Evolutionary conservation across 495 filamentous ascomycete species (phyloP).

Genomic region (Lasiosphaeria hispida): DNA sequence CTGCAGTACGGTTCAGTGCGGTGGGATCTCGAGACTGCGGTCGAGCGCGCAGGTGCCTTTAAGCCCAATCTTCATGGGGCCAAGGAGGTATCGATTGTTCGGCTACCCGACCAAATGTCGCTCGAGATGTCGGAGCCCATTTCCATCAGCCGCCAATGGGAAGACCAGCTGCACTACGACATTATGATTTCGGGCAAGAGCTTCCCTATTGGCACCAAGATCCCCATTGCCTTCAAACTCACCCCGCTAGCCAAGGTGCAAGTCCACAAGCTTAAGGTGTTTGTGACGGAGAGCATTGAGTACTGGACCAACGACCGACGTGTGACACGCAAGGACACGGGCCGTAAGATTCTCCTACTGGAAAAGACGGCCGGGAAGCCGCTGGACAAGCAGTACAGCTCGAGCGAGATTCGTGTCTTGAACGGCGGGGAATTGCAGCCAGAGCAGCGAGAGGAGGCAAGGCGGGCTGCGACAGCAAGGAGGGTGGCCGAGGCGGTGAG

Average conservation of each 20-base stretch:
- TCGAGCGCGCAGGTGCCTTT: constrained; percentile 91
- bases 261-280: constrained; percentile 94
- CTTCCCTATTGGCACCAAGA: constrained; percentile 86
- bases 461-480: constrained; percentile 37
- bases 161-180: constrained; percentile 97
- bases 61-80: constrained; percentile 82
- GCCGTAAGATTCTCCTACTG: constrained; percentile 80
- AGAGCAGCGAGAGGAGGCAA: constrained; percentile 42
- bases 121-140: constrained; percentile 94
- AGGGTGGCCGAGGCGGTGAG: constrained; percentile 39
- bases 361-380: constrained; percentile 87
- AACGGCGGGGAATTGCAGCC: constrained; percentile 70
- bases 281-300: constrained; percentile 89
- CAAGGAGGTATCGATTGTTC: constrained; percentile 82
- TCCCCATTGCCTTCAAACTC: constrained; percentile 96
- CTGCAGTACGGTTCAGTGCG: constrained; percentile 84
- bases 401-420: constrained; percentile 75
- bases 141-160: constrained; percentile 94
- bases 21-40: constrained; percentile 83
- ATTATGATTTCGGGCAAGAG: constrained; percentile 99
- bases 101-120: constrained; percentile 86
- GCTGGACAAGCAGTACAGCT: constrained; percentile 70
- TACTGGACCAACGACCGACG: constrained; percentile 87
- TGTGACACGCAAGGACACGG: constrained; percentile 81
- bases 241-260: constrained; percentile 95